Percentiles rank a stretch among this genome's conserved stretches.
Conservation (phyloP, 768 basidiomycete genomes). For the Lentinus brumalis region DNA sequence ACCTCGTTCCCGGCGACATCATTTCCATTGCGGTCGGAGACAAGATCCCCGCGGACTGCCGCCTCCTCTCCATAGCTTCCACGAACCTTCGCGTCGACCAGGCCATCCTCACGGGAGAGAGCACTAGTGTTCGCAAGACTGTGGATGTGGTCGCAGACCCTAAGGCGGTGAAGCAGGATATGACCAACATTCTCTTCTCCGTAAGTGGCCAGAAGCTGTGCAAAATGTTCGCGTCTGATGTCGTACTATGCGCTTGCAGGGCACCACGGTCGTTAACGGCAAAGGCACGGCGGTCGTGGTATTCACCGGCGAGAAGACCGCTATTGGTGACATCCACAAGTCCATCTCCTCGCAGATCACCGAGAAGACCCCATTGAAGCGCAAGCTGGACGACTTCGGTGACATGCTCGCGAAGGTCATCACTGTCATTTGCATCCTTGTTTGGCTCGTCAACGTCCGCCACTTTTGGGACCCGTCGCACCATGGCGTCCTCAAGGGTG, state of each 20-base stretch:
- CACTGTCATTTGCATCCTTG: conserved; percentile 92
- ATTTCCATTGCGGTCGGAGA: conserved; percentile 90
- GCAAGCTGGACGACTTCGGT: conserved; percentile 97
- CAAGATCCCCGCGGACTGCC: conserved; percentile 93
- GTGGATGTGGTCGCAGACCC: conserved; percentile 65
- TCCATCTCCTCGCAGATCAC: conserved; percentile 91
- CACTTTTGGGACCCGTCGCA: conserved; percentile 97
- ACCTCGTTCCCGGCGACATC: conserved; percentile 94
- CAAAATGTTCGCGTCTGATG: neutral
- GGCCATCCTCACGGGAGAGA: conserved; percentile 96
- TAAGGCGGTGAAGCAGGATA: conserved; percentile 94
- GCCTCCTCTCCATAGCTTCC: conserved; percentile 85
- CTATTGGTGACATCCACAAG: conserved; percentile 96
- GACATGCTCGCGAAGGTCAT: conserved; percentile 98
- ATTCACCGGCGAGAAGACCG: conserved; percentile 83
- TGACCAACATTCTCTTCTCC: conserved; percentile 95
- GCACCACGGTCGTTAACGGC: conserved; percentile 95
- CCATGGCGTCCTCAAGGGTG: conserved; percentile 87
- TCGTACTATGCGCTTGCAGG: conserved; percentile 44
- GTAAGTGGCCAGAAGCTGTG: conserved; percentile 43
- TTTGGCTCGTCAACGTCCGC: conserved; percentile 96
- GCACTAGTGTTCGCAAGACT: conserved; percentile 83
- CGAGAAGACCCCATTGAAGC: conserved; percentile 96
- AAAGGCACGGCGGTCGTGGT: conserved; percentile 86
- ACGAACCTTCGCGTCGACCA: conserved; percentile 96